Evolutionary conservation across 345 rosid species (phyloP), one percentile per base, ranked within the genome.

Genomic region (Gossypium raimondii): DNA sequence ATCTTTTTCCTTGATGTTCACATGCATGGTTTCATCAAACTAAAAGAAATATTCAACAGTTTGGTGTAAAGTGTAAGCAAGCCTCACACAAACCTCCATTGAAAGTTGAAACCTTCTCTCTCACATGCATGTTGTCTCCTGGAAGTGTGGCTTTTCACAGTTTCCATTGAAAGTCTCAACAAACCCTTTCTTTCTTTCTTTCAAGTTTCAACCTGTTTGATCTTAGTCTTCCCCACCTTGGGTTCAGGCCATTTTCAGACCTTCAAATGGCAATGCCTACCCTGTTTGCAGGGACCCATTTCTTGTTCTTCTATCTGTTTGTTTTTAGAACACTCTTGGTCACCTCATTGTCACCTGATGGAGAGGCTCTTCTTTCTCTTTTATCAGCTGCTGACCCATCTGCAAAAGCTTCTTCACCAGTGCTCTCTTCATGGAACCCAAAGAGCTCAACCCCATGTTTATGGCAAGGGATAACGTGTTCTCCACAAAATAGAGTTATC

Each of bases 401-500:
- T 43, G 81, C 81, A 58, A 85, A 82, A 79, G 57, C 85, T 70
- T 82, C 90, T 14, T 85, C 96, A 2, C 71, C 90, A 7, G 16
- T 84, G 43, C 87, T 92, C 70, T 84, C 92, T 20, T 86, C 98
- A 24, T 94, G 98, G 98, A 84, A 91, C 84, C 94, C 94, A 22
- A 84, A 87, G 61, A 80, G 77, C 88, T 77, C 69, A 58, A 91
- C 89, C 38, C 98, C 98, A 64, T 94, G 98, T 88, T 87, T 92
- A 38, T 94, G 98, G 98, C 82, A 85, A 76, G 98, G 96, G 73
- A 78, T 94, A 58, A 89, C 96, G 13, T 94, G 98, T 73, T 94
- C 98, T 74, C 88, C 92, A 38, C 90, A 92, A 61, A 83, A 77
- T 79, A 87, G 89, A 82, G 98, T 94, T 5, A 94, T 88, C 72